Percentiles rank a stretch among this genome's conserved stretches.
Evolutionary conservation across 2,329 filamentous ascomycete species (phyloP).

Genomic region (Blastomyces parvus): DNA sequence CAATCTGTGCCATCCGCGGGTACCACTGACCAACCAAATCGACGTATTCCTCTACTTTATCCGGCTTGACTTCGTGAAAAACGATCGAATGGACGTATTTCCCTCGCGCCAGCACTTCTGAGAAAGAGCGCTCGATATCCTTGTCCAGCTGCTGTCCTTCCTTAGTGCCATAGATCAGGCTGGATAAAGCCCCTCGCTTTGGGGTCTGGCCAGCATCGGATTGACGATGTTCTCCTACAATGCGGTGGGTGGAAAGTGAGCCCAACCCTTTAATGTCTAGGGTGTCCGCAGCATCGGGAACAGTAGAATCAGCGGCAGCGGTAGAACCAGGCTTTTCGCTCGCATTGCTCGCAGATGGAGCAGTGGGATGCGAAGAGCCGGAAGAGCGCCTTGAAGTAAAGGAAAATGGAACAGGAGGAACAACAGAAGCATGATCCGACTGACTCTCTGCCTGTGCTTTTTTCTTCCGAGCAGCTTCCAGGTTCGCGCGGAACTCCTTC

Average conservation of each 20-base stretch:
- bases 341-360: slow-evolving; percentile 40
- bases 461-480: slow-evolving; percentile 64
- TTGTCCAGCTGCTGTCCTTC: slow-evolving; percentile 89
- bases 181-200: slow-evolving; percentile 66
- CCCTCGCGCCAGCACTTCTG: slow-evolving; percentile 83
- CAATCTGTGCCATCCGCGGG: slow-evolving; percentile 70
- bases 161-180: slow-evolving; percentile 92
- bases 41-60: slow-evolving; percentile 91
- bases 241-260: slow-evolving; percentile 49
- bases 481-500: slow-evolving; percentile 73
- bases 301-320: slow-evolving; percentile 29
- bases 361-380: slow-evolving; percentile 32
- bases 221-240: slow-evolving; percentile 49
- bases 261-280: slow-evolving; percentile 43
- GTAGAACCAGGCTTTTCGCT: slow-evolving; percentile 21
- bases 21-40: slow-evolving; percentile 86
- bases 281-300: slow-evolving; percentile 34
- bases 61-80: slow-evolving; percentile 89
- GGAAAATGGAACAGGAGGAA: slow-evolving; percentile 34
- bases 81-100: slow-evolving; percentile 99
- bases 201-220: slow-evolving; percentile 36
- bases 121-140: slow-evolving; percentile 93
- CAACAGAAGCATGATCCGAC: slow-evolving; percentile 44
- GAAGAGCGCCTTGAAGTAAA: slow-evolving; percentile 26
- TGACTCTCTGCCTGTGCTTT: slow-evolving; percentile 79